A percentile compares a stretch with the other conserved stretches of the same genome.
Evolutionary conservation across 768 basidiomycete genomes (phyloP).

Genomic region (Leccinum imitatum): DNA sequence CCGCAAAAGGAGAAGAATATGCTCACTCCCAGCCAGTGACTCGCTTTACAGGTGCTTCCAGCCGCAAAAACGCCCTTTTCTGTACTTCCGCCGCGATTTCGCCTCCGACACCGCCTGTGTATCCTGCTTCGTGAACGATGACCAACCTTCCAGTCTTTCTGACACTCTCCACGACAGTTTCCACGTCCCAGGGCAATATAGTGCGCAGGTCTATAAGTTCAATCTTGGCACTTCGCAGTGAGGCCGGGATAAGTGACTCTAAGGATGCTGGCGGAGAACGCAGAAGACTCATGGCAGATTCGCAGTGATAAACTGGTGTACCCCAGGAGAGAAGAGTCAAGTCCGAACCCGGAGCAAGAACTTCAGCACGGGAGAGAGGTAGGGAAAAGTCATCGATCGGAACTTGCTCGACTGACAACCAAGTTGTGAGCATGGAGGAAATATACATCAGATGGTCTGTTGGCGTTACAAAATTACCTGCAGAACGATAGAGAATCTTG

Average conservation of each 20-base stretch:
- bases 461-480: slow-evolving; percentile 43
- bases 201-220: slow-evolving; percentile 92
- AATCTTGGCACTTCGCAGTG: slow-evolving; percentile 66
- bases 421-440: slow-evolving; percentile 5
- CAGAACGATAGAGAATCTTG: slow-evolving; percentile 88
- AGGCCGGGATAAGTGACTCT: slow-evolving; percentile 60
- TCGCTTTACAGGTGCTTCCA: slow-evolving; percentile 84
- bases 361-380: slow-evolving; percentile 82
- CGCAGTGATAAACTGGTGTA: slow-evolving; percentile 90
- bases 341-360: slow-evolving; percentile 70
- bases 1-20: neutral
- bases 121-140: slow-evolving; percentile 90
- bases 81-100: slow-evolving; percentile 93
- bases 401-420: slow-evolving; percentile 77
- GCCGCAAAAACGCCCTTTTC: slow-evolving; percentile 81
- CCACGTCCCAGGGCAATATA: slow-evolving; percentile 86
- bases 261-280: slow-evolving; percentile 62
- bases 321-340: slow-evolving; percentile 92
- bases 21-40: slow-evolving; percentile 96
- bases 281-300: slow-evolving; percentile 77
- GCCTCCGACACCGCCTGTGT: slow-evolving; percentile 83
- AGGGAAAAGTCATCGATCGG: slow-evolving; percentile 84
- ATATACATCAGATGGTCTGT: neutral
- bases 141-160: slow-evolving; percentile 81
- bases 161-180: slow-evolving; percentile 79